These are phyloP conservation scores for Phaeosphaeriaceae sp. DNA, from an alignment of 2,329 filamentous ascomycete genomes.

Conservation along the genomic window DNA sequence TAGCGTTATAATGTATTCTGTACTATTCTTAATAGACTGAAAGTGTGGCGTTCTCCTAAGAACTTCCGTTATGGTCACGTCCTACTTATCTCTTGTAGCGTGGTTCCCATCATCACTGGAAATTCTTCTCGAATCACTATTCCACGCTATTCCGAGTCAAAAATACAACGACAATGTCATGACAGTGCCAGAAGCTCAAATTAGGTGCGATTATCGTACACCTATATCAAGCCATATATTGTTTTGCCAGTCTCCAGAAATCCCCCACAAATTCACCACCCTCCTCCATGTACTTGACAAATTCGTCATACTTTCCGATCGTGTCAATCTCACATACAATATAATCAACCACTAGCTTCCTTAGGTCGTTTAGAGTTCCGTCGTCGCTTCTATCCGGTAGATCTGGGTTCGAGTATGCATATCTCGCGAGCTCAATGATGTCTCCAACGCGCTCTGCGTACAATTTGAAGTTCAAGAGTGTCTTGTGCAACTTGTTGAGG, in stretches of 20 bases:
- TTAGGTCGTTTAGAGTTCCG: slow-evolving; percentile 15
- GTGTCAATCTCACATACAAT: slow-evolving; percentile 23
- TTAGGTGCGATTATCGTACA: background rate
- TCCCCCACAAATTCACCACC: slow-evolving; percentile 30
- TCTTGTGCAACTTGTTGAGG: slow-evolving; percentile 23
- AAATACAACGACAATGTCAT: too few species aligned
- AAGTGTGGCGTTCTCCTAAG: too few species aligned
- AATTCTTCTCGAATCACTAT: too few species aligned
- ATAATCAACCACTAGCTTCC: slow-evolving; percentile 26
- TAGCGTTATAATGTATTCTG: too few species aligned
- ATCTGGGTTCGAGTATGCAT: slow-evolving; percentile 14
- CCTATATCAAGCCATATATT: slow-evolving; percentile 10
- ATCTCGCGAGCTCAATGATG: slow-evolving; percentile 20
- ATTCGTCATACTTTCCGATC: slow-evolving; percentile 16
- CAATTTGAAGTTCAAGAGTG: slow-evolving; percentile 19
- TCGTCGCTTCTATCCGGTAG: slow-evolving; percentile 13
- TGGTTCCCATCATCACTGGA: too few species aligned
- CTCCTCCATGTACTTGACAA: slow-evolving; percentile 25
- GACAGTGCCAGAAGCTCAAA: too few species aligned
- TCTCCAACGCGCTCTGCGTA: slow-evolving; percentile 13
- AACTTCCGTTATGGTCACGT: too few species aligned
- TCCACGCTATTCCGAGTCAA: too few species aligned
- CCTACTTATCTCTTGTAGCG: too few species aligned
- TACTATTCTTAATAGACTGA: too few species aligned
- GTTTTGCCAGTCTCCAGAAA: slow-evolving; percentile 23